These are phyloP conservation scores for Boletus sensibilis DNA, from an alignment of 768 basidiomycete species.

Conservation along the genomic window DNA sequence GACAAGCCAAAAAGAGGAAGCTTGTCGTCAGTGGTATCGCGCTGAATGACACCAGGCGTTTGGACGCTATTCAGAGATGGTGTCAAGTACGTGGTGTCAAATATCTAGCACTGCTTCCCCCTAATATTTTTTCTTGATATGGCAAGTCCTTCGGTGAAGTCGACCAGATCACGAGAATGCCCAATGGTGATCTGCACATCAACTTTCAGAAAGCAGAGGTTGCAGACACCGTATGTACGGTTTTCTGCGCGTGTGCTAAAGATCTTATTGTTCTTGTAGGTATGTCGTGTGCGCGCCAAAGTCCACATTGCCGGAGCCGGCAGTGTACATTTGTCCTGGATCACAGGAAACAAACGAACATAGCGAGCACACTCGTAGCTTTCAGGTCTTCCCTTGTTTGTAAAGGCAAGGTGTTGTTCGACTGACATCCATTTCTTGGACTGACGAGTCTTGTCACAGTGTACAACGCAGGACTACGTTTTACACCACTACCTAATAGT, in stretches of 20 bases:
- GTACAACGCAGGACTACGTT: conserved; percentile 28
- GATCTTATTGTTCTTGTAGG: conserved; percentile 40
- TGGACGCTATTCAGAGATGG: conserved; percentile 71
- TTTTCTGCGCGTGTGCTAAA: not conserved
- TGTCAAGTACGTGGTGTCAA: conserved; percentile 56
- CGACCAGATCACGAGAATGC: conserved; percentile 67
- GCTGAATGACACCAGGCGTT: conserved; percentile 55
- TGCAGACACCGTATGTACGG: conserved; percentile 66
- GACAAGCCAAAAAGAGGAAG: conserved; percentile 54
- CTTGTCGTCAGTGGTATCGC: conserved; percentile 71
- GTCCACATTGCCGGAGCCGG: conserved; percentile 75
- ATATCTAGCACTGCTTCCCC: not conserved
- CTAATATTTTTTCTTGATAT: conserved; percentile 10
- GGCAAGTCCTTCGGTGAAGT: conserved; percentile 72
- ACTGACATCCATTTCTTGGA: not conserved
- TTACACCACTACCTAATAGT: conserved; percentile 25
- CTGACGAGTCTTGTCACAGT: conserved; percentile 19
- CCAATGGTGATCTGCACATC: conserved; percentile 76
- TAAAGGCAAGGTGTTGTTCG: conserved; percentile 21
- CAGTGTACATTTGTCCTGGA: conserved; percentile 78
- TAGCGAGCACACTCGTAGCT: conserved; percentile 7
- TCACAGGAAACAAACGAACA: conserved; percentile 48
- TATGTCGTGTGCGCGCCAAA: conserved; percentile 74
- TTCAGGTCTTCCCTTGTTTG: conserved; percentile 16
- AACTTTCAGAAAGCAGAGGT: conserved; percentile 74